Percentiles rank a stretch among this genome's conserved stretches.
Conservation (phyloP, 2,329 filamentous ascomycete genomes). For the Alternaria sp. region DNA sequence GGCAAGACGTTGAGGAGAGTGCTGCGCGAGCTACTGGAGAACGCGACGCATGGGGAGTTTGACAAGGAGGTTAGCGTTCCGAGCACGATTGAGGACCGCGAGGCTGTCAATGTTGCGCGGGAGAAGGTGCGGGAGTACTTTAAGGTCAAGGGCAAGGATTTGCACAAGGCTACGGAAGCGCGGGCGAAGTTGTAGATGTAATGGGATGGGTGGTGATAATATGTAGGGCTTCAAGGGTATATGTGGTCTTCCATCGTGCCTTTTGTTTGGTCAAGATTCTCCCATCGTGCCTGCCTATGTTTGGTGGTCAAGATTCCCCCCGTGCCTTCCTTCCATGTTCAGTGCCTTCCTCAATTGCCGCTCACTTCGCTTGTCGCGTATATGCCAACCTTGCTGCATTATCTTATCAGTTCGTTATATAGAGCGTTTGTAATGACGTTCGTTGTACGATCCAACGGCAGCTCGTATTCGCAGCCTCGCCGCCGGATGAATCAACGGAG, state of each 20-base stretch:
- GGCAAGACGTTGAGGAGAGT: conserved; percentile 89
- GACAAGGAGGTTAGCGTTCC: conserved; percentile 76
- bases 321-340: neutral
- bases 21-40: conserved; percentile 82
- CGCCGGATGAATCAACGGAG: conserved; percentile 25
- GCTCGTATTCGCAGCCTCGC: conserved; percentile 18
- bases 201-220: neutral
- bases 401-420: neutral
- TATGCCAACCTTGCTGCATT: neutral
- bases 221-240: neutral
- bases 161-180: conserved; percentile 48
- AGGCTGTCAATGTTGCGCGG: conserved; percentile 76
- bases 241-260: neutral
- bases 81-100: conserved; percentile 82
- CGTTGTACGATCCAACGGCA: neutral
- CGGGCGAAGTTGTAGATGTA: conserved; percentile 53
- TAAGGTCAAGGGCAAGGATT: conserved; percentile 49
- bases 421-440: neutral
- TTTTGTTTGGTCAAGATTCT: neutral
- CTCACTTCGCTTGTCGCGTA: neutral
- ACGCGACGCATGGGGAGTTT: conserved; percentile 75
- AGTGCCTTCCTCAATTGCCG: neutral
- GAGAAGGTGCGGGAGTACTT: conserved; percentile 79
- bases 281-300: neutral
- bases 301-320: neutral